A percentile compares a stretch with the other conserved stretches of the same genome.
Evolutionary conservation across 495 filamentous ascomycete genomes (phyloP).

Genomic region (Aspergillus sclerotiicarbonarius): DNA sequence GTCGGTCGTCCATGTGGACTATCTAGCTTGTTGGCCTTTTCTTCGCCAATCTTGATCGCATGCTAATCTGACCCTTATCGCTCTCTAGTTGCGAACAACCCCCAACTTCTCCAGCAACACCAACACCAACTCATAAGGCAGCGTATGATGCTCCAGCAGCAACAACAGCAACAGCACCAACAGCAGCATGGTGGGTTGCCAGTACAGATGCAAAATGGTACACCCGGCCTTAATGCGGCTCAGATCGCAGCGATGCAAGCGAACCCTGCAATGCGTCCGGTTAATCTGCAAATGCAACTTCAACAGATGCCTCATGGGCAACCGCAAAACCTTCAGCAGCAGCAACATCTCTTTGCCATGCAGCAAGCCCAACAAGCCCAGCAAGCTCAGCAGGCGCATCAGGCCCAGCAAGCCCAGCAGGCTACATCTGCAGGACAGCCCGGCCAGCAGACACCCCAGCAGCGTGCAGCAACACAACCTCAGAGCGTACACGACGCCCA

Average conservation of each 20-base stretch:
- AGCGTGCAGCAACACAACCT: constrained; percentile 41
- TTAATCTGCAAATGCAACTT: constrained; percentile 43
- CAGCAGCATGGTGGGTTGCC: constrained; percentile 48
- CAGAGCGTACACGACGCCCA: constrained; percentile 47
- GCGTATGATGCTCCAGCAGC: constrained; percentile 25
- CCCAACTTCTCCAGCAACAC: constrained; percentile 49
- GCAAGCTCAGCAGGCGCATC: constrained; percentile 34
- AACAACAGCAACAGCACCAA: constrained; percentile 48
- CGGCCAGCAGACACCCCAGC: constrained; percentile 48
- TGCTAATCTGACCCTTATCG: neutral
- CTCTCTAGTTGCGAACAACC: constrained; percentile 50
- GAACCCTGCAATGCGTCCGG: constrained; percentile 45
- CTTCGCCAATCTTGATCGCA: neutral
- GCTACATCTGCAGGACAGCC: constrained; percentile 37
- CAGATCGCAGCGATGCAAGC: constrained; percentile 57
- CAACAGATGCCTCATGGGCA: constrained; percentile 54
- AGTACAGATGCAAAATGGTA: constrained; percentile 58
- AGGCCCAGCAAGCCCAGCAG: constrained; percentile 39
- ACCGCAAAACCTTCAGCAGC: constrained; percentile 49
- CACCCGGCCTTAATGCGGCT: constrained; percentile 53
- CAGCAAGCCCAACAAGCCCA: constrained; percentile 41
- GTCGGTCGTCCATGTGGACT: too few relatives aligned
- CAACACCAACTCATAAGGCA: constrained; percentile 29
- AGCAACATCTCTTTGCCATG: constrained; percentile 46
- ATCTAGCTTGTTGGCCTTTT: too few relatives aligned